These are phyloP conservation scores for Solanum aculeatissimum DNA, from an alignment of 305 asterid species.

Conservation along the genomic window DNA sequence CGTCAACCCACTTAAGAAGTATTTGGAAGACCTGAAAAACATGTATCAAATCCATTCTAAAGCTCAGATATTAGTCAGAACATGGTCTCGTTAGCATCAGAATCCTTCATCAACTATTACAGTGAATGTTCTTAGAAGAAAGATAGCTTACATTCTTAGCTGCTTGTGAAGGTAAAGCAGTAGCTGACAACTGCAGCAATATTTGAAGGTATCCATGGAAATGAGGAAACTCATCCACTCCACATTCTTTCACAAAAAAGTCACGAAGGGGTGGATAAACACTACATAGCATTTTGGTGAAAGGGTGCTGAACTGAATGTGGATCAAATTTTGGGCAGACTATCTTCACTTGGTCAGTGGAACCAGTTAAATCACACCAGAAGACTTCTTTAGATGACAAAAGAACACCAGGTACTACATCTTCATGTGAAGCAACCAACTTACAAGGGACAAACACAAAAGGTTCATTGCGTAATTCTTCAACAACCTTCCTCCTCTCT, in stretches of 20 bases:
- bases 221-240: constrained; percentile 64
- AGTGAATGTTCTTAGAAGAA: not conserved
- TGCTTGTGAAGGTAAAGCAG: constrained; percentile 60
- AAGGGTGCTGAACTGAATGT: constrained; percentile 15
- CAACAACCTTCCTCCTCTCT: constrained; percentile 36
- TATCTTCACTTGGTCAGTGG: constrained; percentile 29
- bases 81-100: not conserved
- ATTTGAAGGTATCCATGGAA: constrained; percentile 59
- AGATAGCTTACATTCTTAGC: constrained; percentile 51
- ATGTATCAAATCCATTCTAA: not conserved
- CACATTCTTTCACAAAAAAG: constrained; percentile 81
- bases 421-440: constrained; percentile 34
- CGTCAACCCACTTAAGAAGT: constrained; percentile 60
- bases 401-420: constrained; percentile 50
- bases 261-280: constrained; percentile 66
- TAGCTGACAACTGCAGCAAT: constrained; percentile 53
- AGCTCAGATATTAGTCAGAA: not conserved
- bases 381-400: constrained; percentile 62
- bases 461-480: constrained; percentile 56
- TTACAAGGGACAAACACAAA: constrained; percentile 70
- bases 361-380: constrained; percentile 64
- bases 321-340: constrained; percentile 17
- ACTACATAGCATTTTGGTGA: constrained; percentile 35
- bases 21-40: constrained; percentile 59
- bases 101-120: not conserved